Evolutionary conservation across 495 filamentous ascomycete species (phyloP).

Genomic region (Talaromyces adpressus): DNA sequence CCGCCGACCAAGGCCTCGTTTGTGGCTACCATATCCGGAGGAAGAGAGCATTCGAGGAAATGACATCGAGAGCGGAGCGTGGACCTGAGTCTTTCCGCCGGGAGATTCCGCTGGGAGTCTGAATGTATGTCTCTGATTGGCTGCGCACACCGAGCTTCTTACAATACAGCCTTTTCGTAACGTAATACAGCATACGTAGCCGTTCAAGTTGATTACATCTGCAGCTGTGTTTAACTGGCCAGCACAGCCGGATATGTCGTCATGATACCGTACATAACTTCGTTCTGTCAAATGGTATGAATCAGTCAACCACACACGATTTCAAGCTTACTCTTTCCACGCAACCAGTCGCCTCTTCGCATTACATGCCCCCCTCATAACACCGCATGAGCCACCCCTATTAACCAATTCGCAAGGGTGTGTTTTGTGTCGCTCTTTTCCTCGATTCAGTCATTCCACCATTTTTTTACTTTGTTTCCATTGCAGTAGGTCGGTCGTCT

Average conservation of each 20-base stretch:
- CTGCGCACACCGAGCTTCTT: not conserved
- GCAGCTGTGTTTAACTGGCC: not conserved
- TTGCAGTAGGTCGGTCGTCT: not conserved
- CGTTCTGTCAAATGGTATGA: not conserved
- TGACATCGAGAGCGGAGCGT: conserved; percentile 5
- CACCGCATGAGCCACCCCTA: not conserved
- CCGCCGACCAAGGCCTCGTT: not conserved
- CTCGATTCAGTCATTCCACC: not conserved
- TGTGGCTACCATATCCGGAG: not conserved
- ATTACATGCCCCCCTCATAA: not conserved
- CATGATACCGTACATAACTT: not conserved
- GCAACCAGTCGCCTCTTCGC: not conserved
- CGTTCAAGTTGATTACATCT: not conserved
- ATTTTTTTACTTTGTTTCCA: not conserved
- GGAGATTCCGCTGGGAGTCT: not conserved
- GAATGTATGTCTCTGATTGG: not conserved
- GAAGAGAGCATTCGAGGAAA: not conserved
- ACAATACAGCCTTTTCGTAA: not conserved
- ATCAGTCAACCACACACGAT: not conserved
- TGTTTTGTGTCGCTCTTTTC: not conserved
- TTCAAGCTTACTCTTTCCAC: not conserved
- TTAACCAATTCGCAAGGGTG: not conserved
- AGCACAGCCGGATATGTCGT: not conserved
- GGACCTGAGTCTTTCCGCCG: not conserved
- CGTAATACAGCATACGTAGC: not conserved